Conservation (phyloP, 1,284 basidiomycete genomes). For the Violaceomyces palustris region DNA sequence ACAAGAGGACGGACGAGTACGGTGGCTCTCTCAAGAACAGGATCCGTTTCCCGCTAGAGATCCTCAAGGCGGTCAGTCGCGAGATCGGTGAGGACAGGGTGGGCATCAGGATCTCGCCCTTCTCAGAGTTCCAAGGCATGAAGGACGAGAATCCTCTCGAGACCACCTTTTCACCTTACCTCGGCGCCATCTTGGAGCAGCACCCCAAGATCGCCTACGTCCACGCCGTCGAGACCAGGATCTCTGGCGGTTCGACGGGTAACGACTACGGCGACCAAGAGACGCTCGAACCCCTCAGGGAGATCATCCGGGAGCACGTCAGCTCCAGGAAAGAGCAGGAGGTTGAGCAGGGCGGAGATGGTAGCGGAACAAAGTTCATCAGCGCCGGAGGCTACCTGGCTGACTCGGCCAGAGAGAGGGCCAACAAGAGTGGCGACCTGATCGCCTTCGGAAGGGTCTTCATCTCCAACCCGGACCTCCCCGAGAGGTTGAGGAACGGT, state of each 20-base stretch:
- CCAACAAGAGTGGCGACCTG: background rate
- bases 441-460: background rate
- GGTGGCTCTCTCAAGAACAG: too few relatives aligned
- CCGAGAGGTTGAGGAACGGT: background rate
- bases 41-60: too few relatives aligned
- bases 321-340: background rate
- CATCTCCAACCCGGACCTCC: background rate
- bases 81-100: background rate
- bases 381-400: background rate
- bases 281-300: background rate
- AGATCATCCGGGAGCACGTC: background rate
- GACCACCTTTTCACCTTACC: background rate
- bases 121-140: background rate
- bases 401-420: background rate
- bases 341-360: too few relatives aligned
- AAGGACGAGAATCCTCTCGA: background rate
- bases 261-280: background rate
- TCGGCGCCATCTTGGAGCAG: background rate
- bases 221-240: background rate
- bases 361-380: too few relatives aligned
- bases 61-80: too few relatives aligned
- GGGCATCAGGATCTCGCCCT: constrained; percentile 1
- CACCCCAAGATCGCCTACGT: background rate
- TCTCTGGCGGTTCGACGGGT: background rate
- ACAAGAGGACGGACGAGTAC: too few relatives aligned